Percentiles rank a stretch among this genome's conserved stretches.
phyloP scores from a whole-genome alignment of 805 yeast genomes.

The Teunomyces tritomae region DNA sequence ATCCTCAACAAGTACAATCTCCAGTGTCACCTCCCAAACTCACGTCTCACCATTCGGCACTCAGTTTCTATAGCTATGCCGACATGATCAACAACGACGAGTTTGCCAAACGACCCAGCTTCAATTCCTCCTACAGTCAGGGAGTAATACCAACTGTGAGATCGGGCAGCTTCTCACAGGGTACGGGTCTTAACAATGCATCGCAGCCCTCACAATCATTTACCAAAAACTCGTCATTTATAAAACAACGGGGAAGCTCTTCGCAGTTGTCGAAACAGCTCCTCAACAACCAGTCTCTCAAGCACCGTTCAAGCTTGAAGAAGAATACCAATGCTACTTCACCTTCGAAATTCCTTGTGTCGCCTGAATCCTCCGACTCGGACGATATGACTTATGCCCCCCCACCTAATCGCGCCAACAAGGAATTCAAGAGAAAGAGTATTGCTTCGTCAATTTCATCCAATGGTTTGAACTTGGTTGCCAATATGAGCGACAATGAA shows the following conservation, averaged over 20 bases:
- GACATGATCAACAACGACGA: slow-evolving; percentile 74
- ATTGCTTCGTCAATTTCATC: slow-evolving; percentile 4
- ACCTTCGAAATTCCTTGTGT: slow-evolving; percentile 11
- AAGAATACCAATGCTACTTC: background rate
- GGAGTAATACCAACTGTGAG: slow-evolving; percentile 22
- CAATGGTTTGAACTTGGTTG: background rate
- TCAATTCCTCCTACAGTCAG: slow-evolving; percentile 38
- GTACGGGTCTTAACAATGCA: background rate
- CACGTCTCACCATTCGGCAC: slow-evolving; percentile 33
- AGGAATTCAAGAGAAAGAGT: background rate
- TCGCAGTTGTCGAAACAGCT: slow-evolving; percentile 27
- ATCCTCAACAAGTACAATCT: slow-evolving; percentile 17
- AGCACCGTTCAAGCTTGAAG: background rate
- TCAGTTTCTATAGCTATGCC: slow-evolving; percentile 71
- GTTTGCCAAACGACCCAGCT: slow-evolving; percentile 58
- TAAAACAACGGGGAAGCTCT: slow-evolving; percentile 9
- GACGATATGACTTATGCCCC: slow-evolving; percentile 8
- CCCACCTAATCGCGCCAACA: slow-evolving; percentile 12
- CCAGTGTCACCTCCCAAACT: slow-evolving; percentile 42
- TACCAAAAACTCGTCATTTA: slow-evolving; percentile 8
- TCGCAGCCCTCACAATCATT: slow-evolving; percentile 6
- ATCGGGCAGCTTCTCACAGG: slow-evolving; percentile 3
- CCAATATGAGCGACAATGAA: slow-evolving; percentile 25
- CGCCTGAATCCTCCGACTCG: slow-evolving; percentile 25
- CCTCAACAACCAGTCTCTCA: slow-evolving; percentile 1